Evolutionary conservation across 305 asterid genomes (phyloP).

Genomic region (Fraxinus dipetala): DNA sequence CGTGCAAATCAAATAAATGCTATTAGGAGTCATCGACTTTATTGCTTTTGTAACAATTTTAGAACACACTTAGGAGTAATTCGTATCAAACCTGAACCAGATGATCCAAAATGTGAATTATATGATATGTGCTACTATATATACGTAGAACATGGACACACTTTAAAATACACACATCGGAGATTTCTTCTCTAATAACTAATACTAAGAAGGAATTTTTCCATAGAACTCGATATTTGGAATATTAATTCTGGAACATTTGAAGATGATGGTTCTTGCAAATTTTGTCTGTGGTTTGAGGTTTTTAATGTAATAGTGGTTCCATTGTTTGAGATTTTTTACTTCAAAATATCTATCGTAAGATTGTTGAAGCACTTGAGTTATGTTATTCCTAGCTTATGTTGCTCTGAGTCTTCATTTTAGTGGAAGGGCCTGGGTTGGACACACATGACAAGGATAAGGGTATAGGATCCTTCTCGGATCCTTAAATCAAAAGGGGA

Average conservation of each 20-base stretch:
- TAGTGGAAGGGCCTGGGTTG: neutral
- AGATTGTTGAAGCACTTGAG: neutral
- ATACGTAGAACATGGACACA: neutral
- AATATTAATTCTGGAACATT: neutral
- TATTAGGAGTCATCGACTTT: neutral
- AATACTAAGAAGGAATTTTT: neutral
- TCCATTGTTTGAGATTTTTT: neutral
- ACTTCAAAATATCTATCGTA: neutral
- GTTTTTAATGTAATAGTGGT: neutral
- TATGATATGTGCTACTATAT: neutral
- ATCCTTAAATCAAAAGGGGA: neutral
- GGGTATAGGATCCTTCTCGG: neutral
- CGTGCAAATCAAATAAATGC: neutral
- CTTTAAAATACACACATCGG: neutral
- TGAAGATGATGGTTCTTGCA: neutral
- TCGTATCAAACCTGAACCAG: neutral
- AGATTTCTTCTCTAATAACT: neutral
- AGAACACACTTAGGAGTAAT: neutral
- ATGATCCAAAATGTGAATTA: neutral
- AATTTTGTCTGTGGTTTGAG: neutral
- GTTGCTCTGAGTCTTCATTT: neutral
- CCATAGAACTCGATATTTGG: neutral
- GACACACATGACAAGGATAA: neutral
- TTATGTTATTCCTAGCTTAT: neutral
- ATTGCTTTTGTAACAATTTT: neutral